These are phyloP conservation scores for Pleurotus djamor DNA, from an alignment of 768 basidiomycete species.

Conservation along the genomic window DNA sequence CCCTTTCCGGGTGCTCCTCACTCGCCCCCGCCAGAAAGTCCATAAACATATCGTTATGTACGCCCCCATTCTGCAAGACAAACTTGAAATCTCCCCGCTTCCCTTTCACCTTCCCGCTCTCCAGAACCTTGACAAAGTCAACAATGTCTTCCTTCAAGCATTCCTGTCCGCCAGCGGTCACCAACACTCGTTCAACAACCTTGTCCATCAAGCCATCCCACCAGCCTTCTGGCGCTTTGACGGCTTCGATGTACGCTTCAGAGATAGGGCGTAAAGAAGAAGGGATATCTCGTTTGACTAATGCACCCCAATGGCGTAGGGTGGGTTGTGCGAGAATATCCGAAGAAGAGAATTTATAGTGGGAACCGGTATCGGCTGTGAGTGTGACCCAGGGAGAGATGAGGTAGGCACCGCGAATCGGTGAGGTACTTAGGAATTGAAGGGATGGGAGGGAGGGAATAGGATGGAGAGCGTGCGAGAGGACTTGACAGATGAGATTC, in stretches of 20 bases:
- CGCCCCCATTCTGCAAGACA: constrained; percentile 12
- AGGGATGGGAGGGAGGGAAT: constrained; percentile 17
- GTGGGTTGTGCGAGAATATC: constrained; percentile 19
- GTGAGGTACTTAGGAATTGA: constrained; percentile 8
- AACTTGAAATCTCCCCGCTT: constrained; percentile 8
- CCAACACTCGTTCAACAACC: constrained; percentile 28
- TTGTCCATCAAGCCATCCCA: constrained; percentile 23
- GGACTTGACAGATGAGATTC: constrained; percentile 23
- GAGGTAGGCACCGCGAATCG: constrained; percentile 20
- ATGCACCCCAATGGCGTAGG: constrained; percentile 13
- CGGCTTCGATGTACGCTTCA: constrained; percentile 24
- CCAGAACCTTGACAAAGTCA: constrained; percentile 9
- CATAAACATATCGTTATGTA: constrained; percentile 14
- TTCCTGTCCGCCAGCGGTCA: constrained; percentile 33
- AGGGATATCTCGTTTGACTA: constrained; percentile 21
- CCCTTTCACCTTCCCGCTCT: constrained; percentile 3
- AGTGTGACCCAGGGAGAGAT: constrained; percentile 35
- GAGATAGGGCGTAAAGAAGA: constrained; percentile 14
- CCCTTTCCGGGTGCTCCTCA: not conserved
- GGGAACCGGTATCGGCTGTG: constrained; percentile 18
- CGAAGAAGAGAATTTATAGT: constrained; percentile 17
- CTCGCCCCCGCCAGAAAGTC: constrained; percentile 9
- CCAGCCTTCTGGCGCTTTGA: constrained; percentile 28
- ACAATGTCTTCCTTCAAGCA: constrained; percentile 30
- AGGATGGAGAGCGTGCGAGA: constrained; percentile 31